Base-by-base conservation (phyloP, 805 yeast species). In the Candida gorgasii region DNA sequence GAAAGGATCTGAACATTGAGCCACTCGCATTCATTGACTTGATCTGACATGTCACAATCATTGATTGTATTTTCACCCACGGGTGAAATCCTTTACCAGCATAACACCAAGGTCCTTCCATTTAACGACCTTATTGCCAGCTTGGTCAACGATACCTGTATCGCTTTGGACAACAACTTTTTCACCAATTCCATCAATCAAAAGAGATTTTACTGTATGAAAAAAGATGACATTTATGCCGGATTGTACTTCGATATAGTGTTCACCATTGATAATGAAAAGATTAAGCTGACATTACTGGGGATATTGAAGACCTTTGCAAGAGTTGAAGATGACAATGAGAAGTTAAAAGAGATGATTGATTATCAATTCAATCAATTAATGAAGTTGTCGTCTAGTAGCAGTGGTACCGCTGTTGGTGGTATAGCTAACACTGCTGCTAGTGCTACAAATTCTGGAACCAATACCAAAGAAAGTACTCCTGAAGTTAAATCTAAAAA, bases 211-310 rank as follows among this genome's bases (percentile, higher is more conserved):
- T 70, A 68, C 47, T 49, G 62, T 27, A 57, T 54, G 44, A 49
- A 44, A 14, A 51, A 44, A 28, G 65, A 59, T 27, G 54, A 48
- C 17, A 17, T 56, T 2, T 66, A 64, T 45, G 67, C 63, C 1
- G 69, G 72, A 0, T 44, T 69, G 13, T 70, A 66, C 43, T 63
- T 67, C 44, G 75, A 69, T 49, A 51, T 59, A 13, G 65, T 70
- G 2, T 61, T 68, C 18, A 63, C 72, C 5, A 53, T 69, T 14
- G 75, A 70, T 43, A 57, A 63, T 40, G 73, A 67, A 16, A 65
- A 60, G 48, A 55, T 69, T 43, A 62, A 54, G 43, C 55, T 48
- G 36, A 57, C 68, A 0, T 59, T 69, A 29, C 44, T 33, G 8
- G 69, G 61, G 17, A 60, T 64, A 2, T 49, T 67, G 45, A 67